These are phyloP conservation scores for Ustilago tritici DNA, from an alignment of 1,284 basidiomycete species.

Conservation along the genomic window DNA sequence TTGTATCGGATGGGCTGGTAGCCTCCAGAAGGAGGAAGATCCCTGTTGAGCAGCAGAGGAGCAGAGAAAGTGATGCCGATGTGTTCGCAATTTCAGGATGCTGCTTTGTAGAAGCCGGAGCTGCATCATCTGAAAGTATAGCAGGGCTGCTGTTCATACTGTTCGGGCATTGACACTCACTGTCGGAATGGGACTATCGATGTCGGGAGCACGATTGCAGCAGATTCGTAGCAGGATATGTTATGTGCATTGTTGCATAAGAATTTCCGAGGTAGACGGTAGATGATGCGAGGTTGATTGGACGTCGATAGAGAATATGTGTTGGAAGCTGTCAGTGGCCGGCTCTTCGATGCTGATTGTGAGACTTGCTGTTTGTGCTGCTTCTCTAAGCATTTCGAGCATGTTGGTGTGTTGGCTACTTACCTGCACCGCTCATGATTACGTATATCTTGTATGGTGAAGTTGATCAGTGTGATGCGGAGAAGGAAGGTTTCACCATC, in stretches of 20 bases:
- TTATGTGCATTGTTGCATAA: no score
- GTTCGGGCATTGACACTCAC: slow-evolving; percentile 20
- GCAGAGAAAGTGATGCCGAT: neutral
- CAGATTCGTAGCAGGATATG: neutral
- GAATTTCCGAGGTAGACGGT: neutral
- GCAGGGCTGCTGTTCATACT: neutral
- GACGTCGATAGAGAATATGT: neutral
- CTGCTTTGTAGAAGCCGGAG: neutral
- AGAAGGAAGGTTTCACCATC: neutral
- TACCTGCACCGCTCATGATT: slow-evolving; percentile 52
- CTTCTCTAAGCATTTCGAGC: neutral
- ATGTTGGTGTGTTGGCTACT: neutral
- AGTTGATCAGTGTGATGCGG: slow-evolving; percentile 29
- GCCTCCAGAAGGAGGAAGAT: slow-evolving; percentile 93
- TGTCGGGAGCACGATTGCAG: neutral
- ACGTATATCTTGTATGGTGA: slow-evolving; percentile 16
- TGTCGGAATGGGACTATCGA: slow-evolving; percentile 51
- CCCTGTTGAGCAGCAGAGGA: slow-evolving; percentile 73
- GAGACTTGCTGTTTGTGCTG: neutral
- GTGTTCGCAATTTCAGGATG: slow-evolving; percentile 2
- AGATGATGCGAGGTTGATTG: neutral
- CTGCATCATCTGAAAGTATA: neutral
- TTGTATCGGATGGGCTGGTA: slow-evolving; percentile 95
- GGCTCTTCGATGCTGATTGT: neutral
- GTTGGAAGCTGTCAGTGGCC: slow-evolving; percentile 14